Evolutionary conservation across 495 filamentous ascomycete species (phyloP).

Genomic region (Sordaria brevicollis): DNA sequence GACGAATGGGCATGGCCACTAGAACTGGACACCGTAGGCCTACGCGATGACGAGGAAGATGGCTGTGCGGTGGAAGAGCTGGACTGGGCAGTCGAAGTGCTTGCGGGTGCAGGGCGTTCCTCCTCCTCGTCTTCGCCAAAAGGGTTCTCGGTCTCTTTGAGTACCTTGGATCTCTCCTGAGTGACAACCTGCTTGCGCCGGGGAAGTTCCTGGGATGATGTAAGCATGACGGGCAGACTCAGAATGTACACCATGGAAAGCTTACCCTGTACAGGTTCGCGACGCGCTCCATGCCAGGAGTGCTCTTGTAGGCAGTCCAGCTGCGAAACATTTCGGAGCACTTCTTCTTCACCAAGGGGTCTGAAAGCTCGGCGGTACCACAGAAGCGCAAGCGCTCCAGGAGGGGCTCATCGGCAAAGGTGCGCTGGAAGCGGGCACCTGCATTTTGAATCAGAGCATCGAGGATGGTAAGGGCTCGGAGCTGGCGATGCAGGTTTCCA

Average conservation of each 20-base stretch:
- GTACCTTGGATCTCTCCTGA: slow-evolving; percentile 68
- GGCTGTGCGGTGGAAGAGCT: not conserved
- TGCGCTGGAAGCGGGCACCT: slow-evolving; percentile 75
- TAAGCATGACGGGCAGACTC: not conserved
- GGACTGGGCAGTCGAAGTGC: slow-evolving; percentile 1
- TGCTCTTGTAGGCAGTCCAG: slow-evolving; percentile 81
- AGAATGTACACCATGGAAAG: not conserved
- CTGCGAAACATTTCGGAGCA: slow-evolving; percentile 75
- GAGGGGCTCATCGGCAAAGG: slow-evolving; percentile 84
- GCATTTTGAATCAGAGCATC: slow-evolving; percentile 94
- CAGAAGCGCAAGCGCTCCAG: slow-evolving; percentile 86
- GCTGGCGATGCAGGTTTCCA: slow-evolving; percentile 81
- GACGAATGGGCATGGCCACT: slow-evolving; percentile 17
- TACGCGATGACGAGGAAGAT: slow-evolving; percentile 19
- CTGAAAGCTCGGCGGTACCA: slow-evolving; percentile 74
- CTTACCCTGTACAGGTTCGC: slow-evolving; percentile 63
- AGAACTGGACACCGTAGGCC: slow-evolving; percentile 10
- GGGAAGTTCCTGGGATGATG: slow-evolving; percentile 39
- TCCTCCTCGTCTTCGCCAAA: slow-evolving; percentile 55
- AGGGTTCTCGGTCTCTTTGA: slow-evolving; percentile 62
- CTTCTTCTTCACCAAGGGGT: slow-evolving; percentile 75
- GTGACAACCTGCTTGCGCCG: slow-evolving; percentile 45
- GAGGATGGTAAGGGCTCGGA: slow-evolving; percentile 81
- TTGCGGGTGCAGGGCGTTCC: slow-evolving; percentile 7
- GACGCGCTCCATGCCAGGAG: slow-evolving; percentile 69